phyloP scores from a whole-genome alignment of 2,329 filamentous ascomycete genomes.

The Claviceps sp. region DNA sequence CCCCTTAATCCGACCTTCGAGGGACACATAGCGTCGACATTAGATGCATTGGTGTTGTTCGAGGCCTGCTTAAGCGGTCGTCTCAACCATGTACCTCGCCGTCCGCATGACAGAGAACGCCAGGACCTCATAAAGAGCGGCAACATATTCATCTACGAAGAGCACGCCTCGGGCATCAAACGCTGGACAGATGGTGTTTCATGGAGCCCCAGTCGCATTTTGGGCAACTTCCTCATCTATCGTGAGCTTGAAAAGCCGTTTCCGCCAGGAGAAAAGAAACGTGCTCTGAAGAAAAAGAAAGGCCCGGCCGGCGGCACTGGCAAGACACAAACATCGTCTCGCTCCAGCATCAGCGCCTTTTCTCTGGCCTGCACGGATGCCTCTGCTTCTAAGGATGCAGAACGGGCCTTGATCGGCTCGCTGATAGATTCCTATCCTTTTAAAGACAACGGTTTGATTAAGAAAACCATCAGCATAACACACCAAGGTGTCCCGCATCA shows the following conservation, averaged over 20 bases:
- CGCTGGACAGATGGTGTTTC: constrained; percentile 85
- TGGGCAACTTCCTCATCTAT: constrained; percentile 77
- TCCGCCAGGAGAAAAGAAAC: constrained; percentile 72
- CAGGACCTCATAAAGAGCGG: constrained; percentile 67
- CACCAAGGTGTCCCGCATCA: constrained; percentile 67
- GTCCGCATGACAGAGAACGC: constrained; percentile 77
- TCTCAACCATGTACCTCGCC: constrained; percentile 62
- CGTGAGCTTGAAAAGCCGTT: constrained; percentile 69
- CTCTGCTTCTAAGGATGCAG: constrained; percentile 14
- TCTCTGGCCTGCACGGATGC: constrained; percentile 1
- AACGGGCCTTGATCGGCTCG: constrained; percentile 54
- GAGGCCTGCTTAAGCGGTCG: constrained; percentile 62
- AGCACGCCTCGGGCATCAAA: constrained; percentile 82
- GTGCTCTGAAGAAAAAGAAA: constrained; percentile 59
- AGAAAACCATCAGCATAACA: constrained; percentile 82
- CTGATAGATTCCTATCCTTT: constrained; percentile 84
- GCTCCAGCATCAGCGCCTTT: constrained; percentile 9
- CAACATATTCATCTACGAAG: constrained; percentile 83
- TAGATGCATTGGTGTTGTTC: constrained; percentile 68
- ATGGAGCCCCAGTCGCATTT: constrained; percentile 80
- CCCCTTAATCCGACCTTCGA: constrained; percentile 48
- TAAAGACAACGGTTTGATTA: constrained; percentile 68
- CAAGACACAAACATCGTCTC: constrained; percentile 19
- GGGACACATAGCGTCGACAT: constrained; percentile 55
- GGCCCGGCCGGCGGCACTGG: constrained; percentile 20